Conservation (phyloP, 148 eudicot species). For the Camellia japonica region DNA sequence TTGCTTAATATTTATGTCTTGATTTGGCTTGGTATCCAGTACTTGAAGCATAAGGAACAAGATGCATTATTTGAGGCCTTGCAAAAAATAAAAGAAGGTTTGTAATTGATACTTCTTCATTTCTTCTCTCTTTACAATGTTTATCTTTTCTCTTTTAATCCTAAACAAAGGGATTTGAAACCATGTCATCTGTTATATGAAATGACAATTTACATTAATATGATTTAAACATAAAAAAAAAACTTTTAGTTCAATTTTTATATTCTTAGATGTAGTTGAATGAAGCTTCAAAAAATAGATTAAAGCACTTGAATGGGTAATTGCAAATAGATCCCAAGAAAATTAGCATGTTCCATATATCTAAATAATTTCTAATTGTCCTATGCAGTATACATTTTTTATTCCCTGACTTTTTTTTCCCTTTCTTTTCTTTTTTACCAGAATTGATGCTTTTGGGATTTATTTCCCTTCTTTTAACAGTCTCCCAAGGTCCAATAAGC, state of each 20-base stretch:
- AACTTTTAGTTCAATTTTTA: background rate
- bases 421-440: constrained; percentile 25
- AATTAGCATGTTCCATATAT: background rate
- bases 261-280: background rate
- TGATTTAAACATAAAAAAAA: too few species aligned
- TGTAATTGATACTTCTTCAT: constrained; percentile 5
- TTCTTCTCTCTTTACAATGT: background rate
- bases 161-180: background rate
- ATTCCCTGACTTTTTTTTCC: background rate
- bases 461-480: constrained; percentile 75
- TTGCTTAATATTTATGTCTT: background rate
- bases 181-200: too few species aligned
- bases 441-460: constrained; percentile 98
- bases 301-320: constrained; percentile 4
- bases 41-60: constrained; percentile 49
- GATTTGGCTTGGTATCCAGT: constrained; percentile 27
- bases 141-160: background rate
- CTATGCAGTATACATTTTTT: background rate
- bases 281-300: background rate
- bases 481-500: constrained; percentile 64
- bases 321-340: background rate
- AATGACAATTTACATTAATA: too few species aligned
- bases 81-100: constrained; percentile 83
- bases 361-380: background rate
- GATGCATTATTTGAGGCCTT: constrained; percentile 60